phyloP scores from a whole-genome alignment of 768 basidiomycete species.

The Cyathus striatus region DNA sequence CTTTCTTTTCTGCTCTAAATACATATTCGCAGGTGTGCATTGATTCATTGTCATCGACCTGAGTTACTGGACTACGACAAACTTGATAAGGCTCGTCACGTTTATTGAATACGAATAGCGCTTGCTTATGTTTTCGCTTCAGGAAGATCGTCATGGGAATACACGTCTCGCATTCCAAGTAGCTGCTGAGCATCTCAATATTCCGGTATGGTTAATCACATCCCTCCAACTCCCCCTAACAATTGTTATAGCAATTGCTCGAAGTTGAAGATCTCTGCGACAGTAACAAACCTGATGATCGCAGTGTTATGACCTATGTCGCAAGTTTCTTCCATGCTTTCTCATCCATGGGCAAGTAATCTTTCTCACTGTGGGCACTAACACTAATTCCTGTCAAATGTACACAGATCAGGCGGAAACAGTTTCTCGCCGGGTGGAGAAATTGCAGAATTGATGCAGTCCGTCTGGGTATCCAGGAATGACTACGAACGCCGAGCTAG shows the following conservation, averaged over 20 bases:
- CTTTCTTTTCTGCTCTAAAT: constrained; percentile 3
- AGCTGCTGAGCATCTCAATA: constrained; percentile 83
- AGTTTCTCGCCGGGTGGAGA: constrained; percentile 87
- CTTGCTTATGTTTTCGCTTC: constrained; percentile 6
- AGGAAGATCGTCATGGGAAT: constrained; percentile 78
- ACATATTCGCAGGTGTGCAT: constrained; percentile 68
- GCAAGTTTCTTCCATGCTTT: constrained; percentile 98
- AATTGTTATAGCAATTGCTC: constrained; percentile 67
- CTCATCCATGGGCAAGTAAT: constrained; percentile 81
- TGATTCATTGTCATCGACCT: constrained; percentile 96
- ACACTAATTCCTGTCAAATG: too few relatives aligned
- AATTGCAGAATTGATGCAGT: constrained; percentile 93
- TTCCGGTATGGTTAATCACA: constrained; percentile 58
- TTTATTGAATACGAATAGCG: neutral
- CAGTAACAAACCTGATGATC: constrained; percentile 84
- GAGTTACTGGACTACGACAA: constrained; percentile 88
- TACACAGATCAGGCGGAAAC: constrained; percentile 92
- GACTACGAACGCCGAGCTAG: constrained; percentile 89
- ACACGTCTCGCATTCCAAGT: constrained; percentile 84
- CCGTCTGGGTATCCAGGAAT: constrained; percentile 80
- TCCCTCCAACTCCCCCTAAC: neutral
- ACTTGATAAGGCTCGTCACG: constrained; percentile 66
- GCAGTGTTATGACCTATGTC: constrained; percentile 97
- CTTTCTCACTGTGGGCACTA: too few relatives aligned
- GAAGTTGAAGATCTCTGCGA: constrained; percentile 97